Evolutionary conservation across 352 stramenopile genomes (phyloP), one percentile per base, ranked within the genome.

Genomic region (Globisporangium orthogonon): DNA sequence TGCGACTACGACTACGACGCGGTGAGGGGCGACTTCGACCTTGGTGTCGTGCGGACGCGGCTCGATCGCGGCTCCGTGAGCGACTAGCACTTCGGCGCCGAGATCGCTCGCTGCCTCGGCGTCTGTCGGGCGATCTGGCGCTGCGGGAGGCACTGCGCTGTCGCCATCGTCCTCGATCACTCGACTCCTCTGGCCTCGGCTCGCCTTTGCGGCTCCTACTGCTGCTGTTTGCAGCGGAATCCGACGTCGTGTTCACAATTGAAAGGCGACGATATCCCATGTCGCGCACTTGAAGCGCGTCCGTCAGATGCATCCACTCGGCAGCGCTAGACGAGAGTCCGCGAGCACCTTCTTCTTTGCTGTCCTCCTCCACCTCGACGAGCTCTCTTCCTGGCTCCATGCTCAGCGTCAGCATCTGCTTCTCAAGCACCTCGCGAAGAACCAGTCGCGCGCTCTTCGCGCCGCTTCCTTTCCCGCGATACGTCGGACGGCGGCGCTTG

Each of bases 371-470:
- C 14, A 14, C 40, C 3, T 40, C 40, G 14, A 54, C 59, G 1
- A 87, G 59, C 23, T 79, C 62, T 9, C 73, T 62, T 40, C 70
- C 73, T 0, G 55, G 69, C 40, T 74, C 70, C 41, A 80, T 43
- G 56, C 72, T 79, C 29, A 89, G 67, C 0, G 62, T 67, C 30
- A 78, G 48, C 78, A 91, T 91, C 50, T 86, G 75, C 45, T 78
- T 85, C 4, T 70, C 63, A 10, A 91, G 76, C 57, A 91, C 62
- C 52, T 89, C 78, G 23, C 78, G 74, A n/a, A 84, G 67, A 39
- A 72, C 63, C 10, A 65, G 62, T 7, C 67, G 66, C 2, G 66
- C 67, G 39, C 69, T 79, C 50, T 80, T 70, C 4, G 52, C 13
- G 23, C 67, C 65, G 7, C 73, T 63, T 9, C 74, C 51, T 40